These are phyloP conservation scores for Leucocoprinus birnbaumii DNA, from an alignment of 768 basidiomycete species.

Conservation along the genomic window DNA sequence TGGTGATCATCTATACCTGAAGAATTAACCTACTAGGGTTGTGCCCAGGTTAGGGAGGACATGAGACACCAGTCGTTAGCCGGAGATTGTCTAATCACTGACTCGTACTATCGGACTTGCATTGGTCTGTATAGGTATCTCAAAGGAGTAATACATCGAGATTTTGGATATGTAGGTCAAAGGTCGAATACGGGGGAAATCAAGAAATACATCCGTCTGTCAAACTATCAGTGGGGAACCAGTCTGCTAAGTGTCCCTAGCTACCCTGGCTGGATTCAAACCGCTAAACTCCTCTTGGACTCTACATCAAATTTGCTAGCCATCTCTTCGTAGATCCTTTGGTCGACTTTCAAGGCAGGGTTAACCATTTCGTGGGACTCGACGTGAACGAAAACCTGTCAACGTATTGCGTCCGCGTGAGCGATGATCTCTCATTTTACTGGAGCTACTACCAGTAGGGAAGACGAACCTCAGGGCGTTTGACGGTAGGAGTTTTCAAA, in stretches of 20 bases:
- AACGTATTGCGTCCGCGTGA: not conserved
- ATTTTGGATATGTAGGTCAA: no score
- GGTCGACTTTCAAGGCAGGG: conserved; percentile 9
- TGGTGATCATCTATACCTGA: conserved; percentile 26
- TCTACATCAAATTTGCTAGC: conserved; percentile 5
- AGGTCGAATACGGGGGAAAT: no score
- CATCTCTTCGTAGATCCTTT: conserved; percentile 10
- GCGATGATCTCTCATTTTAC: no score
- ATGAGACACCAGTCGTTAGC: not conserved
- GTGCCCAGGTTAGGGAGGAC: not conserved
- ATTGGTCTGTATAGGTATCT: no score
- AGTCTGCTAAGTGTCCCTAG: no score
- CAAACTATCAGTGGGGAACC: no score
- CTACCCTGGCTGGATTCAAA: no score
- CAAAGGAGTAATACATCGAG: no score
- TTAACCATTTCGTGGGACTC: conserved; percentile 20
- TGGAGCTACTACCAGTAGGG: no score
- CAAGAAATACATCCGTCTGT: no score
- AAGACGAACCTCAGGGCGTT: conserved; percentile 1
- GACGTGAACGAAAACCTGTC: conserved; percentile 20
- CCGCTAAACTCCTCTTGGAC: conserved; percentile 2
- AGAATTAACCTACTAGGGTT: not conserved
- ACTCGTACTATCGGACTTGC: no score
- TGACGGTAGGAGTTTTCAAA: not conserved
- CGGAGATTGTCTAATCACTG: no score